A percentile compares a stretch with the other conserved stretches of the same genome.
These are phyloP conservation scores for Byssoonygena ceratinophila DNA, from an alignment of 2,329 filamentous ascomycete genomes.

Conservation along the genomic window DNA sequence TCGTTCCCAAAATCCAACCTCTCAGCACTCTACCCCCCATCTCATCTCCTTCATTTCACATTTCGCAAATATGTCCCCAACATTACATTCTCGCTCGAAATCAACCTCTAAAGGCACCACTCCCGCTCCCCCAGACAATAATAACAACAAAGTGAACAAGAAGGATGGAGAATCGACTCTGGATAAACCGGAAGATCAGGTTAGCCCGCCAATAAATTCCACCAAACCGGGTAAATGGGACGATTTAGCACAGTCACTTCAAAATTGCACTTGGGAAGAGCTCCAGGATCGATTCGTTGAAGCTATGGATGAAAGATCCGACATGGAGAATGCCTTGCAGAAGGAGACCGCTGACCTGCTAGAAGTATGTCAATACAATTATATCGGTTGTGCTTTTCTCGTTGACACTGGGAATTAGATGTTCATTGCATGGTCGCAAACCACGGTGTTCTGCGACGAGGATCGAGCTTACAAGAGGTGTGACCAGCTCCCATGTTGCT, in stretches of 20 bases:
- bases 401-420: conserved; percentile 45
- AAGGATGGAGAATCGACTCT: background rate
- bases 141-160: background rate
- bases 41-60: too few relatives aligned
- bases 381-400: background rate
- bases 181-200: background rate
- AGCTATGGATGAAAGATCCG: conserved; percentile 52
- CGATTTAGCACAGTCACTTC: conserved; percentile 29
- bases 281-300: conserved; percentile 59
- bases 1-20: too few relatives aligned
- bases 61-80: conserved; percentile 2
- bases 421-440: conserved; percentile 68
- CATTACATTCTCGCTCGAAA: conserved; percentile 5
- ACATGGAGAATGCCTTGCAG: conserved; percentile 54
- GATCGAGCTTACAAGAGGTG: conserved; percentile 68
- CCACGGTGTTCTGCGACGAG: conserved; percentile 61
- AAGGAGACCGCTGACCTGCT: conserved; percentile 58
- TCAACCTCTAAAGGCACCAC: background rate
- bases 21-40: background rate
- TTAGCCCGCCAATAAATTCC: background rate
- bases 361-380: conserved; percentile 39
- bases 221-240: conserved; percentile 7
- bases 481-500: conserved; percentile 12
- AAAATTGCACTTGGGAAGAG: conserved; percentile 64
- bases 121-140: background rate